Percentiles rank a stretch among this genome's conserved stretches.
Conservation (phyloP, 2,329 filamentous ascomycete species). For the Fusarium poae region DNA sequence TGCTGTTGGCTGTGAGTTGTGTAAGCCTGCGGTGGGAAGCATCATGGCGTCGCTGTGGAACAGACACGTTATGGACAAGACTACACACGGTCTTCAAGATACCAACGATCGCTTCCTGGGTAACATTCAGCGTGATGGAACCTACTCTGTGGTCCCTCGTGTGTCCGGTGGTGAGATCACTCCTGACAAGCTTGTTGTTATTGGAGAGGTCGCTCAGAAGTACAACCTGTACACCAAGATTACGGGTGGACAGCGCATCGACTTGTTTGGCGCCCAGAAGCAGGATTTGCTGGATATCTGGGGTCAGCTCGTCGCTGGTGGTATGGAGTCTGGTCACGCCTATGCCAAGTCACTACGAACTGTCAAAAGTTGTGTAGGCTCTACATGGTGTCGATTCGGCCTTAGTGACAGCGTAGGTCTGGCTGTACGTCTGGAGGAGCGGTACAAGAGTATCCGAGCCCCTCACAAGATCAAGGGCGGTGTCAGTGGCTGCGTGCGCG, state of each 20-base stretch:
- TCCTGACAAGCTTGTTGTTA: conserved; percentile 84
- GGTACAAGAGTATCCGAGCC: conserved; percentile 90
- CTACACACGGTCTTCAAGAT: conserved; percentile 82
- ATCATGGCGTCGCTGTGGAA: conserved; percentile 89
- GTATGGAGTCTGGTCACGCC: conserved; percentile 91
- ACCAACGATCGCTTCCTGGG: conserved; percentile 90
- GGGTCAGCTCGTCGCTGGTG: conserved; percentile 82
- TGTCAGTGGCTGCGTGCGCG: conserved; percentile 90
- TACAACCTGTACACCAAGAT: conserved; percentile 92
- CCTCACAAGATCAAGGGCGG: conserved; percentile 94
- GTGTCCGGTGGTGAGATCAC: conserved; percentile 90
- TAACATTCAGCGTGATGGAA: conserved; percentile 93
- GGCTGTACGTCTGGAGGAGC: conserved; percentile 87
- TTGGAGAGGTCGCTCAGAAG: conserved; percentile 86
- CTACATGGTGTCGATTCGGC: conserved; percentile 90
- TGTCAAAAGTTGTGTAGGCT: conserved; percentile 92
- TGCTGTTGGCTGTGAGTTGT: conserved; percentile 86
- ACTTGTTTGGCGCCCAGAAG: conserved; percentile 92
- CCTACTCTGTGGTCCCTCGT: conserved; percentile 88
- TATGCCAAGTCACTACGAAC: conserved; percentile 91
- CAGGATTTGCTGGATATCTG: conserved; percentile 87
- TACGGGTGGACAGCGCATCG: conserved; percentile 90
- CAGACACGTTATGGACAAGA: conserved; percentile 80
- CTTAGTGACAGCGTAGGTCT: conserved; percentile 92
- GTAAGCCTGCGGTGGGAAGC: conserved; percentile 84